Percentiles rank a stretch among this genome's conserved stretches.
Conservation (phyloP, 2,329 filamentous ascomycete genomes). For the Biscogniauxia sp. region DNA sequence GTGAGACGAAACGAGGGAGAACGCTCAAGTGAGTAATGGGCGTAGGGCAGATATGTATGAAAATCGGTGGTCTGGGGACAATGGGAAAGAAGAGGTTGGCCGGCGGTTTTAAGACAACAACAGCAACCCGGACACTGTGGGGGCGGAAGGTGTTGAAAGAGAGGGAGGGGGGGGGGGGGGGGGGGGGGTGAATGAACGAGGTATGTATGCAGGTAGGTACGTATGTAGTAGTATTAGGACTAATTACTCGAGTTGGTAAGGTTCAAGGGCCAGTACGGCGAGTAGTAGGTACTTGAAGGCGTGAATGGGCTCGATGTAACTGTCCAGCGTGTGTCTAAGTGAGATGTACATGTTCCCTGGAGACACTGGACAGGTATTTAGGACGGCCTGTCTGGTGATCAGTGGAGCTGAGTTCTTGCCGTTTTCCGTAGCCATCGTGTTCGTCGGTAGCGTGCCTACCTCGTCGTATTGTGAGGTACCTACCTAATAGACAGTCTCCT, state of each 20-base stretch:
- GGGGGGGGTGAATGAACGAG: background rate
- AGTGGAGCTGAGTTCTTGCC: background rate
- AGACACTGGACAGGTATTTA: background rate
- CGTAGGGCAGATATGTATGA: slow-evolving; percentile 1
- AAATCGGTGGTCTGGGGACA: slow-evolving; percentile 1
- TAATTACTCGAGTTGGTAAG: background rate
- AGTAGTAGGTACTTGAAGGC: background rate
- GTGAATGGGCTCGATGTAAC: background rate
- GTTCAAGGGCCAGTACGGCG: background rate
- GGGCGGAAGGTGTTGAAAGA: background rate
- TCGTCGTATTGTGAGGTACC: background rate
- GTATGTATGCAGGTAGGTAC: background rate
- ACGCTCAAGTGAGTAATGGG: background rate
- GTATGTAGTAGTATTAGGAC: background rate
- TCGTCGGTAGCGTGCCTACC: background rate
- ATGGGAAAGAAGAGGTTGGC: background rate
- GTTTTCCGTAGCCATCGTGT: background rate
- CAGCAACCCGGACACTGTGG: background rate
- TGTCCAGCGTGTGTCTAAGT: background rate
- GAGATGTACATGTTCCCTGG: background rate
- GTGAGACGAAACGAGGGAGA: background rate
- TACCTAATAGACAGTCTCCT: no score
- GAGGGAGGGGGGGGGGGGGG: no score
- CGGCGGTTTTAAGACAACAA: background rate
- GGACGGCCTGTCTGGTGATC: background rate